phyloP scores from a whole-genome alignment of 2,329 filamentous ascomycete species.

The Arthrobotrys musiformis region DNA sequence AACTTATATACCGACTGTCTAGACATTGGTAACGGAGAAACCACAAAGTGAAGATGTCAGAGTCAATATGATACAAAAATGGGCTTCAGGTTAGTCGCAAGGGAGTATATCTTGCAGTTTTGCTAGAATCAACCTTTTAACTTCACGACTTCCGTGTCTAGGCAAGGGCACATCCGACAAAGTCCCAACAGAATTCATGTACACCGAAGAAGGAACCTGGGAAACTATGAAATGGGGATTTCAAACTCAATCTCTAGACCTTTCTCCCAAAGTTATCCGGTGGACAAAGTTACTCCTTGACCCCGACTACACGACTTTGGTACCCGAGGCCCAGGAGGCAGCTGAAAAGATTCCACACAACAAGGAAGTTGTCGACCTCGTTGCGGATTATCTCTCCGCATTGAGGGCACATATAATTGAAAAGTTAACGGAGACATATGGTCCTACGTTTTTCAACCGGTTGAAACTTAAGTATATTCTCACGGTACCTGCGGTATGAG shows the following conservation, averaged over 20 bases:
- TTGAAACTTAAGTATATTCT: neutral
- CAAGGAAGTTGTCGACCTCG: neutral
- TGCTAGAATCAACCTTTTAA: neutral
- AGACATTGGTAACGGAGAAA: conserved; percentile 3
- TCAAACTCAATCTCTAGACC: neutral
- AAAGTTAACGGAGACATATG: neutral
- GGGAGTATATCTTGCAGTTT: neutral
- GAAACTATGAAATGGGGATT: conserved; percentile 28
- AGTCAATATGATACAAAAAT: conserved; percentile 20
- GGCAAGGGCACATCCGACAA: conserved; percentile 1
- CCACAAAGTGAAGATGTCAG: neutral
- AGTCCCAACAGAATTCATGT: conserved; percentile 22
- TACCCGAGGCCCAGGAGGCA: neutral
- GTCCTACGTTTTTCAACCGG: neutral
- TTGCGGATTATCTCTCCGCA: conserved; percentile 12
- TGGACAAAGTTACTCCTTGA: conserved; percentile 26
- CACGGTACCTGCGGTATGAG: conserved; percentile 18
- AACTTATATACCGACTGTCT: neutral
- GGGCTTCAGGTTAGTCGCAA: conserved; percentile 8
- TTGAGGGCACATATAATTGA: conserved; percentile 1
- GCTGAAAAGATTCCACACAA: neutral
- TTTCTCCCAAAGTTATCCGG: neutral
- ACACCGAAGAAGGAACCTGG: conserved; percentile 13
- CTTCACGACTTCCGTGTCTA: neutral
- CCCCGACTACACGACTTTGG: neutral